Percentiles rank a stretch among this genome's conserved stretches.
Conservation (phyloP, 2,329 filamentous ascomycete species). For the Botrytis sinoallii region DNA sequence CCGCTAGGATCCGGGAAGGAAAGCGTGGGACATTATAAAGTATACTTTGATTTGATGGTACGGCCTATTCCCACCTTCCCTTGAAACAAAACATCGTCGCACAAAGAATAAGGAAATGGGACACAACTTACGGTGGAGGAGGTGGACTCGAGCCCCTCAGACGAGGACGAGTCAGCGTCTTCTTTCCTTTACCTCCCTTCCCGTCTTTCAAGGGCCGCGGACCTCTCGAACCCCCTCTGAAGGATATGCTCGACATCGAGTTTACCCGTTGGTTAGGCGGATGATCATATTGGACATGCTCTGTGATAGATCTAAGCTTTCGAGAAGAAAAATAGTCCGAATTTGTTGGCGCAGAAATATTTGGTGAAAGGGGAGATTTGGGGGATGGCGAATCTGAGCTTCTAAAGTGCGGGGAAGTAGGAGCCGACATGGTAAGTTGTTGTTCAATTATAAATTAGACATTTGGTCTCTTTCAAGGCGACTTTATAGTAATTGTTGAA, state of each 20-base stretch:
- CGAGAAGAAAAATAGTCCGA: constrained; percentile 26
- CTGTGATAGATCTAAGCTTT: constrained; percentile 35
- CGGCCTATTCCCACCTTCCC: not conserved
- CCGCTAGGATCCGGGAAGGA: constrained; percentile 10
- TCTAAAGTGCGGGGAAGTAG: constrained; percentile 13
- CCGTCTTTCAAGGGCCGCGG: constrained; percentile 20
- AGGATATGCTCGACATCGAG: constrained; percentile 34
- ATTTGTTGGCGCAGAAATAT: constrained; percentile 21
- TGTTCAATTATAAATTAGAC: not conserved
- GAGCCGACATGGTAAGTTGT: constrained; percentile 17
- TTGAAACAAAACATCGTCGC: not conserved
- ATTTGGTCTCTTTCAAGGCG: not conserved
- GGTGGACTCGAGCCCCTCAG: constrained; percentile 34
- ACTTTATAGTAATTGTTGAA: constrained; percentile 1
- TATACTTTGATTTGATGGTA: not conserved
- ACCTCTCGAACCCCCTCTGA: constrained; percentile 26
- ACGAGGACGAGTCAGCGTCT: constrained; percentile 30
- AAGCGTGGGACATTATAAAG: constrained; percentile 16
- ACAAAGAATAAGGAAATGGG: not conserved
- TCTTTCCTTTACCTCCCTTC: constrained; percentile 31
- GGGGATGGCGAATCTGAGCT: constrained; percentile 21
- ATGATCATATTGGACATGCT: constrained; percentile 36
- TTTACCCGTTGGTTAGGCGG: constrained; percentile 22
- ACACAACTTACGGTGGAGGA: constrained; percentile 37
- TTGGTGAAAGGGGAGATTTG: constrained; percentile 29